phyloP scores from a whole-genome alignment of 2,329 filamentous ascomycete genomes.

The Claviceps sp. region DNA sequence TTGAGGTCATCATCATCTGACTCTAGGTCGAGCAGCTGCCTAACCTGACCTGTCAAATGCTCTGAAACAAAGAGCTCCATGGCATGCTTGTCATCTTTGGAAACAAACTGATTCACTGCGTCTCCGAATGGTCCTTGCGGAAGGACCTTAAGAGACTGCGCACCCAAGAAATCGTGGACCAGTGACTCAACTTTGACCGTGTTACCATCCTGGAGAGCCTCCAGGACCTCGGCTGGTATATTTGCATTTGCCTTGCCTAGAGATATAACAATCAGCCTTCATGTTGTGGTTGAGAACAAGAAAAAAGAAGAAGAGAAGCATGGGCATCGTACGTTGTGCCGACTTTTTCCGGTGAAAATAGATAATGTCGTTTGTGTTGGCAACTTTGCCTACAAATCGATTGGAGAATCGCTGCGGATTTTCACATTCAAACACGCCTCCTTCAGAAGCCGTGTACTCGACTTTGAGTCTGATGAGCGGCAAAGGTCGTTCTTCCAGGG shows the following conservation, averaged over 20 bases:
- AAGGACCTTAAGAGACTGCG: constrained; percentile 82
- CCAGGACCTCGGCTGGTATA: constrained; percentile 49
- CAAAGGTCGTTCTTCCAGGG: constrained; percentile 50
- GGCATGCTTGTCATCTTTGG: constrained; percentile 88
- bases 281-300: not conserved
- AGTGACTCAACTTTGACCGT: constrained; percentile 78
- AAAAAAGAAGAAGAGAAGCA: not conserved
- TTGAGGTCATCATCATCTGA: constrained; percentile 54
- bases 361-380: constrained; percentile 87
- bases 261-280: not conserved
- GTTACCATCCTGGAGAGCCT: constrained; percentile 42
- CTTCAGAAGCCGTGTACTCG: constrained; percentile 75
- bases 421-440: constrained; percentile 76
- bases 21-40: constrained; percentile 53
- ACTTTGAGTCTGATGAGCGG: constrained; percentile 84
- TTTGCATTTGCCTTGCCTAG: constrained; percentile 23
- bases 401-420: constrained; percentile 96
- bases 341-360: constrained; percentile 86
- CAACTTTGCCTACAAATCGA: constrained; percentile 77
- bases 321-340: constrained; percentile 18
- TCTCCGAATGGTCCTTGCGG: constrained; percentile 89
- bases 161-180: constrained; percentile 73
- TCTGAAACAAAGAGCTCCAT: constrained; percentile 72
- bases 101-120: constrained; percentile 82
- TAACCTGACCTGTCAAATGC: constrained; percentile 55